phyloP scores from a whole-genome alignment of 768 basidiomycete genomes.

The Hericium coralloides region DNA sequence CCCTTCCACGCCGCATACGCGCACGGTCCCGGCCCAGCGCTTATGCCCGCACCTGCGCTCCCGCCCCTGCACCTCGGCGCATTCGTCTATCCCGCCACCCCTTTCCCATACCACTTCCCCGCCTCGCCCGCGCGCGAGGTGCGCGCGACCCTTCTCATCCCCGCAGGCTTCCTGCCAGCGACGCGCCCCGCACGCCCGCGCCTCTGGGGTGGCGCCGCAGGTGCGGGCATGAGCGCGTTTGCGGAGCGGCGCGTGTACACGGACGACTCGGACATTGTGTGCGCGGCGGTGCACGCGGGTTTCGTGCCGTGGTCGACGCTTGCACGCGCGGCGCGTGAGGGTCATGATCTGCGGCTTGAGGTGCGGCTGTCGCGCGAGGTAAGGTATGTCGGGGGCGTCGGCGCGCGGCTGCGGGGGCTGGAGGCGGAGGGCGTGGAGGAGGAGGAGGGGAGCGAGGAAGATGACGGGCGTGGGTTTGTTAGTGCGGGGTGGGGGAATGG shows the following conservation, averaged over 20 bases:
- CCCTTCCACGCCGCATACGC: slow-evolving; percentile 2
- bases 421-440: slow-evolving; percentile 20
- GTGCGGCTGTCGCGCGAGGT: slow-evolving; percentile 16
- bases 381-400: slow-evolving; percentile 13
- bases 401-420: slow-evolving; percentile 15
- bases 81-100: slow-evolving; percentile 47
- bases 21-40: slow-evolving; percentile 3
- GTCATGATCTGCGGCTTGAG: slow-evolving; percentile 30
- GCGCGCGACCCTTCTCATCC: slow-evolving; percentile 47
- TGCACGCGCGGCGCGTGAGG: too few species aligned
- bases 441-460: slow-evolving; percentile 27
- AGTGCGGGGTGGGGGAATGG: slow-evolving; percentile 73
- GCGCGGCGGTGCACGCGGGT: slow-evolving; percentile 63
- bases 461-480: slow-evolving; percentile 53
- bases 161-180: slow-evolving; percentile 47
- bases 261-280: slow-evolving; percentile 66
- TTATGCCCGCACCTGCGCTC: slow-evolving; percentile 11
- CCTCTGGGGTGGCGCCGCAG: slow-evolving; percentile 62
- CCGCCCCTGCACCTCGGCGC: slow-evolving; percentile 38
- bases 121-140: slow-evolving; percentile 26
- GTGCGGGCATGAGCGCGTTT: neutral
- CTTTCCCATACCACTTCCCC: slow-evolving; percentile 58
- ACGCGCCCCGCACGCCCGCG: slow-evolving; percentile 44
- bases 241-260: slow-evolving; percentile 57
- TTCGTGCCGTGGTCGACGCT: slow-evolving; percentile 33